Base-by-base conservation (phyloP, 1,284 basidiomycete genomes). In the Cryptococcus sp. region DNA sequence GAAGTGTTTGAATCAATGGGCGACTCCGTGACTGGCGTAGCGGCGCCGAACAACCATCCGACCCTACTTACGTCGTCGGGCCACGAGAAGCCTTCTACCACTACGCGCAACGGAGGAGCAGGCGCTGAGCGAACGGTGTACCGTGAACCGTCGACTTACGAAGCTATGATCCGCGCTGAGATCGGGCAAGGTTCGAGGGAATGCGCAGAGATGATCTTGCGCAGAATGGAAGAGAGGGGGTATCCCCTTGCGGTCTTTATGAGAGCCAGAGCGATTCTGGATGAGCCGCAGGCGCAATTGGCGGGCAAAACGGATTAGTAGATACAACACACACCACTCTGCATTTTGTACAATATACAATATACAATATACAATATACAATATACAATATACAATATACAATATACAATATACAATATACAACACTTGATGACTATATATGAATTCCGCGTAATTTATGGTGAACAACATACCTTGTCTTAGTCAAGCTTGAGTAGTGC, bases 131-230 rank as follows among this genome's bases (percentile, higher is more conserved):
- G 58, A 10, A 50, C 70, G 41, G 89, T 97, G 2, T 95, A 89
- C 78, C 87, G 94, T 62, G 95, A 98, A 82, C 93, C 94, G 60
- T 79, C 86, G 69, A 76, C 68, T 26, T 76, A 71, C 88, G 93
- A 96, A 74, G 86, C 86, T 5, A 99, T 99, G 93, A 88, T 99
- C 63, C 85, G 91, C 20, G 91, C 91, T 3, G 96, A 99, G 76
- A 81, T 98, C 10, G 85, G 85, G 17, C 84, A 83, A 50, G 91
- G 92, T 10, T 83, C 92, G 64, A 83, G 84, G 17, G 84, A 86
- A 43, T 80, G 82, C 15, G 94, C 93, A 0, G 61, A 84, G n/a
- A 83, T 81, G 1, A 80, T 99, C 0, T 80, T 96, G 19, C 83
- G 86, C 52, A 83, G 91, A 46, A 83, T 97, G 70, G 86, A 87